Percentiles rank a stretch among this genome's conserved stretches.
Conservation (phyloP, 1,284 basidiomycete species). For the Papiliotrema terrestris region DNA sequence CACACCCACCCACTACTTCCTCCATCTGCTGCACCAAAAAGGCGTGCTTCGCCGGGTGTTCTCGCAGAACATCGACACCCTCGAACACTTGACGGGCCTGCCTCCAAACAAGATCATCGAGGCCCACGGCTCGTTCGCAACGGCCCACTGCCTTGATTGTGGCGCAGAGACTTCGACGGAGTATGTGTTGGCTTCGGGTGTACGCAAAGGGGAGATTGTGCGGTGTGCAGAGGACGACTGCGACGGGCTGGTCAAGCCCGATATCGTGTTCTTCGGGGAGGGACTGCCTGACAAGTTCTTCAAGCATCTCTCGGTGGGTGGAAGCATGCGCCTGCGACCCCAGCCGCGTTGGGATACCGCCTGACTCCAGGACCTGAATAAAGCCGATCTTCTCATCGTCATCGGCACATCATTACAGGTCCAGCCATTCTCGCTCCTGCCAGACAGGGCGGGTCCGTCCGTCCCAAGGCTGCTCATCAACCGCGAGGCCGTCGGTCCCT, state of each 20-base stretch:
- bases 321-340: too few species aligned
- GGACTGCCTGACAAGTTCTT: slow-evolving; percentile 50
- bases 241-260: slow-evolving; percentile 75
- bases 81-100: slow-evolving; percentile 81
- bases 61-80: slow-evolving; percentile 68
- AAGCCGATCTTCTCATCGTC: slow-evolving; percentile 81
- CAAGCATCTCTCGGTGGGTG: slow-evolving; percentile 28
- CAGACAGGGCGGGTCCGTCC: slow-evolving; percentile 46
- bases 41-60: slow-evolving; percentile 42
- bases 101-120: slow-evolving; percentile 74
- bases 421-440: slow-evolving; percentile 56
- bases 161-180: slow-evolving; percentile 55
- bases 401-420: slow-evolving; percentile 77
- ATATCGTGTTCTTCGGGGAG: slow-evolving; percentile 95
- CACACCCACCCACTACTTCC: slow-evolving; percentile 85
- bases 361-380: slow-evolving; percentile 46
- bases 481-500: slow-evolving; percentile 54
- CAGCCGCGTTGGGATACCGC: too few species aligned
- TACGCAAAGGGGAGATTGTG: slow-evolving; percentile 61
- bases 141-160: slow-evolving; percentile 75
- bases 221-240: slow-evolving; percentile 56
- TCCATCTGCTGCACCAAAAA: slow-evolving; percentile 51
- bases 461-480: slow-evolving; percentile 56
- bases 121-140: slow-evolving; percentile 89
- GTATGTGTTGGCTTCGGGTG: slow-evolving; percentile 63